Percentiles rank a stretch among this genome's conserved stretches.
Evolutionary conservation across 352 stramenopile genomes (phyloP).

Genomic region (Plasmopara muralis): DNA sequence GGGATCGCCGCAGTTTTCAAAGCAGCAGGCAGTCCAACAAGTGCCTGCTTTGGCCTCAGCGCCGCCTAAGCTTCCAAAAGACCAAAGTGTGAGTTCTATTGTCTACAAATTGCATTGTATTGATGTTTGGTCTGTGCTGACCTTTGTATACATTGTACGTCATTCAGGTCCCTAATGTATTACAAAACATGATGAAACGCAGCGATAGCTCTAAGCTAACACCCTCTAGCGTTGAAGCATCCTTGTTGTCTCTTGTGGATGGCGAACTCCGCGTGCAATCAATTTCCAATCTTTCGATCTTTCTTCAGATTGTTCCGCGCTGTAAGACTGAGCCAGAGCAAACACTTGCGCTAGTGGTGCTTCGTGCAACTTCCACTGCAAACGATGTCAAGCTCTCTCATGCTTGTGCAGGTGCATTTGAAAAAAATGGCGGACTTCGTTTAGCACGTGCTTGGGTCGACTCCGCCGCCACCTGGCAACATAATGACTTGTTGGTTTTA

Average conservation of each 20-base stretch:
- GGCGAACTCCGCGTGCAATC: conserved; percentile 43
- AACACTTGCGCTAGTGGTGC: conserved; percentile 59
- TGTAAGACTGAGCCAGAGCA: conserved; percentile 70
- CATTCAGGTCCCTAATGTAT: conserved; percentile 28
- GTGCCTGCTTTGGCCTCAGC: conserved; percentile 6
- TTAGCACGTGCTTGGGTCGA: conserved; percentile 76
- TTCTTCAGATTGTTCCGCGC: conserved; percentile 48
- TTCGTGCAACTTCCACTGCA: conserved; percentile 56
- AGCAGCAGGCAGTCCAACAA: conserved; percentile 17
- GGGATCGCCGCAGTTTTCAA: conserved; percentile 16
- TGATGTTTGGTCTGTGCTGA: conserved; percentile 2
- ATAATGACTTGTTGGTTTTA: conserved; percentile 73
- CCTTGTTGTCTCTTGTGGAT: conserved; percentile 55
- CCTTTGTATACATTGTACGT: conserved; percentile 1
- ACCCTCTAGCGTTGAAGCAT: conserved; percentile 34
- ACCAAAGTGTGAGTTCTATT: conserved; percentile 22
- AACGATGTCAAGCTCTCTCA: conserved; percentile 50
- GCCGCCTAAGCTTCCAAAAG: conserved; percentile 15
- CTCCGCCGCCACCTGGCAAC: conserved; percentile 67
- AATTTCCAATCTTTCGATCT: conserved; percentile 40
- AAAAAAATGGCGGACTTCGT: conserved; percentile 66
- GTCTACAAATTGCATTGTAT: background rate
- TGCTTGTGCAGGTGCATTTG: conserved; percentile 53
- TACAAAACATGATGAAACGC: conserved; percentile 30
- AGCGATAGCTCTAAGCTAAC: conserved; percentile 20